Base-by-base conservation (phyloP, 2,329 filamentous ascomycete genomes). In the Emmonsia crescens region DNA sequence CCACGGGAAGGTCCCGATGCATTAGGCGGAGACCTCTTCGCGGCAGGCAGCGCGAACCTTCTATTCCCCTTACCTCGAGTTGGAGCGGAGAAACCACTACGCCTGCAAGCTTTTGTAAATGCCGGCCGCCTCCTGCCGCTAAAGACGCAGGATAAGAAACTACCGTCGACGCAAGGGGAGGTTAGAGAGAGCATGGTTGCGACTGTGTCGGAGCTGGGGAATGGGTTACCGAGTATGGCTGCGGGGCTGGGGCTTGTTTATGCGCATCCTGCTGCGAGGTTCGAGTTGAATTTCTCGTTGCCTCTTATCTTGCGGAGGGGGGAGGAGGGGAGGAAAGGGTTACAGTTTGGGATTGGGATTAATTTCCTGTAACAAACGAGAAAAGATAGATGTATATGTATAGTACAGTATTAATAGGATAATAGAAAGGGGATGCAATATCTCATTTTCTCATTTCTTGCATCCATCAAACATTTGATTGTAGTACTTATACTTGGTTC, bases 261-360 rank as follows among this genome's bases (percentile, higher is more conserved):
- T 73, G 94, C 92, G 3, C 93, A 97, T 71, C 92, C 92, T 0
- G 88, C 93, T 24, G 94, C 94, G 12, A 80, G 94, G 61, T 96
- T 99, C 66, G 94, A 99, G 78, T 80, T 99, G 67, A 99, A 99
- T 76, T 96, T 99, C 73, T 91, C 89, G 68, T 75, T 99, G 67
- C 94, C 94, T 1, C 74, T 99, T 63, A 87, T 93, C 21, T 75
- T 91, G 70, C 83, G 94, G 62, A 87, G 83, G 65, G 91, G 91
- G 42, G 94, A 99, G 76, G 87, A 94, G 68, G 87, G 85, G 19
- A 85, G 93, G 61, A 99, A 99, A 78, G 94, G 94, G 0, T 72
- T 99, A 65, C 91, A 94, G 73, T 87, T 99, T 69, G 94, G 94
- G n/a, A 90, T 99, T 48, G 94, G 94, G 57, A 91, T 99, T 71